phyloP scores from a whole-genome alignment of 768 basidiomycete species.

The Steccherinum ochraceum region DNA sequence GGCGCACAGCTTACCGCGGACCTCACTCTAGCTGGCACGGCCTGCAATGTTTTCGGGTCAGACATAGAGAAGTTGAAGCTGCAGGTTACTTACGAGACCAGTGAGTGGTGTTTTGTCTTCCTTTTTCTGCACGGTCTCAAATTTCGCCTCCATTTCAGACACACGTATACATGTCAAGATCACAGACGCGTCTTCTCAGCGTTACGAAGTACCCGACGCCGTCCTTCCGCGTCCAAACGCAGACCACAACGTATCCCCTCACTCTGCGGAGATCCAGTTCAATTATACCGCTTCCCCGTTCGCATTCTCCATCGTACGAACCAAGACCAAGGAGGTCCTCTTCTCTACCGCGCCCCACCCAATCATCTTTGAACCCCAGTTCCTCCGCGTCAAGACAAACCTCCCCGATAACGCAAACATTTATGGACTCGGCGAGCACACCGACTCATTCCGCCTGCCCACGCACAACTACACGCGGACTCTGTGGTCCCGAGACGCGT shows the following conservation, averaged over 20 bases:
- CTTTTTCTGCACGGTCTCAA: neutral
- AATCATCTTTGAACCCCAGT: slow-evolving; percentile 73
- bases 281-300: slow-evolving; percentile 55
- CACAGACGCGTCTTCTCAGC: slow-evolving; percentile 38
- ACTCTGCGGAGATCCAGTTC: slow-evolving; percentile 45
- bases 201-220: slow-evolving; percentile 60
- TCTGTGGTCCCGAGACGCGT: slow-evolving; percentile 64
- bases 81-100: slow-evolving; percentile 52
- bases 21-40: slow-evolving; percentile 42
- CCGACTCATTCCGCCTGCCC: slow-evolving; percentile 55
- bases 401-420: slow-evolving; percentile 60
- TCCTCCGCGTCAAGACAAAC: slow-evolving; percentile 61
- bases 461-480: slow-evolving; percentile 36
- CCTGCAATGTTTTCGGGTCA: slow-evolving; percentile 55
- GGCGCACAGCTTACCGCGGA: slow-evolving; percentile 42
- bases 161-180: slow-evolving; percentile 62
- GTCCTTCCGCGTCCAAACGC: slow-evolving; percentile 50
- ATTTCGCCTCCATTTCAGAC: slow-evolving; percentile 23
- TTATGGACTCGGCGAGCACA: slow-evolving; percentile 76
- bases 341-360: slow-evolving; percentile 57
- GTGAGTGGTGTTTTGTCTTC: slow-evolving; percentile 24
- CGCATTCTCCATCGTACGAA: slow-evolving; percentile 50
- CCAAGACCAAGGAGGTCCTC: slow-evolving; percentile 43
- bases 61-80: slow-evolving; percentile 45
- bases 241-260: slow-evolving; percentile 20